Conservation (phyloP, 2,329 filamentous ascomycete species). For the Septoria petroselini region DNA sequence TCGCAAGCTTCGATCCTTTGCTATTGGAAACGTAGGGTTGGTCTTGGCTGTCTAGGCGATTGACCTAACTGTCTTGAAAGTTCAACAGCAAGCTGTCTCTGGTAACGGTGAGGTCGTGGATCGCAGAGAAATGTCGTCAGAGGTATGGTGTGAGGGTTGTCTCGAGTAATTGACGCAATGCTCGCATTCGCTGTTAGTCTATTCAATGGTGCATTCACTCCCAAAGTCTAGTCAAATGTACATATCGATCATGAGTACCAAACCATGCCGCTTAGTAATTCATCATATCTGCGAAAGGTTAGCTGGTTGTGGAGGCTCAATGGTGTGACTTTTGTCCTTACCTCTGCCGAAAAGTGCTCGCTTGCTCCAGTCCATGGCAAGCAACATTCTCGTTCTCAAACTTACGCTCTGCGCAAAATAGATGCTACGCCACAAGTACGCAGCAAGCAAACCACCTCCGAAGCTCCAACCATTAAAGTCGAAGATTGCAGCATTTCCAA, state of each 20-base stretch:
- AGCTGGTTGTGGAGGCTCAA: conserved; percentile 16
- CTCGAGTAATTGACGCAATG: no score
- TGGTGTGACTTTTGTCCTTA: conserved; percentile 48
- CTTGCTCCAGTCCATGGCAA: conserved; percentile 99
- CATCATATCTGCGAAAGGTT: conserved; percentile 34
- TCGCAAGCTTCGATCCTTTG: no score
- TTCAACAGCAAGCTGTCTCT: no score
- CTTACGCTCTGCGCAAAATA: conserved; percentile 99
- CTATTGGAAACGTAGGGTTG: no score
- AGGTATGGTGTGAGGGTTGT: no score
- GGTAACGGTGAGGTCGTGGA: no score
- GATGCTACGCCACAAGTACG: conserved; percentile 92
- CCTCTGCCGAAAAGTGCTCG: conserved; percentile 91
- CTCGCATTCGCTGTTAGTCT: no score
- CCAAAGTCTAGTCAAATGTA: conserved; percentile 4
- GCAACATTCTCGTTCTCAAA: conserved; percentile 76
- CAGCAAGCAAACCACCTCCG: conserved; percentile 81
- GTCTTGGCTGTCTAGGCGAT: no score
- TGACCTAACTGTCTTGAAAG: no score
- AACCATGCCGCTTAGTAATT: conserved; percentile 29
- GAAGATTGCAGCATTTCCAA: conserved; percentile 95
- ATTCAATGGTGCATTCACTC: neutral
- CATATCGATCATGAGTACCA: conserved; percentile 1
- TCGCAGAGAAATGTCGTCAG: no score
- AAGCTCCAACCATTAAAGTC: conserved; percentile 78